phyloP scores from a whole-genome alignment of 306 rosid genomes.

The Ormosia emarginata region DNA sequence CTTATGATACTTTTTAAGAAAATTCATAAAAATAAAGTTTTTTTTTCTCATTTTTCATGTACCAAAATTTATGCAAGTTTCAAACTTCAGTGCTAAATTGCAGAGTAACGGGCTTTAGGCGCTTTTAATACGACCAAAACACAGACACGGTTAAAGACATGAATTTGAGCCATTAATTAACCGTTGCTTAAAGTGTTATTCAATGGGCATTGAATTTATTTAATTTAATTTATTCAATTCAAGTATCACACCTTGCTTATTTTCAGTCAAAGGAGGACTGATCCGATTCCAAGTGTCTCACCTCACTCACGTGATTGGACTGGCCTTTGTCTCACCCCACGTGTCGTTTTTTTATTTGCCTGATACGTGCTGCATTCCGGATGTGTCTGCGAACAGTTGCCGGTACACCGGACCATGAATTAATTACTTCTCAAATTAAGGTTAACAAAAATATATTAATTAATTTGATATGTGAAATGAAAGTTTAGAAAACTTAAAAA shows the following conservation, averaged over 20 bases:
- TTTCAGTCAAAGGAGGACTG: conserved; percentile 54
- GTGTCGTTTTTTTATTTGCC: conserved; percentile 18
- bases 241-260: not conserved
- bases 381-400: not conserved
- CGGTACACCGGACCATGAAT: not conserved
- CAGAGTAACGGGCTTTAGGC: not conserved
- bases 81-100: conserved; percentile 14
- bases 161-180: not conserved
- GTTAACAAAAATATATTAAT: not conserved
- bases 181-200: conserved; percentile 18
- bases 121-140: not conserved
- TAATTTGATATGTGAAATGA: not conserved
- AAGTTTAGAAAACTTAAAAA: no score
- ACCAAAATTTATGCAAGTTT: no score
- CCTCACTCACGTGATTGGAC: conserved; percentile 58
- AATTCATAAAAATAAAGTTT: no score
- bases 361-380: not conserved
- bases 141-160: not conserved
- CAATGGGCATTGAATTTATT: conserved; percentile 4
- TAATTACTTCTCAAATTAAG: not conserved
- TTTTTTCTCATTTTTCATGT: no score
- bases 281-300: conserved; percentile 36
- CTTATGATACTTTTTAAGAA: no score
- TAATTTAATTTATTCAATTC: not conserved
- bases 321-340: conserved; percentile 29